These are phyloP conservation scores for Geotrichum siamense DNA, from an alignment of 1,139 yeast genomes.

Conservation along the genomic window DNA sequence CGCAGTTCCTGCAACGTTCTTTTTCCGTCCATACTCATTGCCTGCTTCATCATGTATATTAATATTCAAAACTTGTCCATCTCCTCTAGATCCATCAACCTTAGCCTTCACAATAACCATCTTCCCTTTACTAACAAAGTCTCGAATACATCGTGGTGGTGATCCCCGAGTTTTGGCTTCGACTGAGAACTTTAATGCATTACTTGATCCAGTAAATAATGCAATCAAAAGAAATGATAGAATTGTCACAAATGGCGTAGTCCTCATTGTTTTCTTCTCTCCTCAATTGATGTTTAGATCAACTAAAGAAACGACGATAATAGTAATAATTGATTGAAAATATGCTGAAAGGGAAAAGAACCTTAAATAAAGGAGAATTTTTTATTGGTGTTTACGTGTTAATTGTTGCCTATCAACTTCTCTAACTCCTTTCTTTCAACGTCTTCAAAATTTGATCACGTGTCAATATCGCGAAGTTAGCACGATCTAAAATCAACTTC, in stretches of 20 bases:
- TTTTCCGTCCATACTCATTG: constrained; percentile 36
- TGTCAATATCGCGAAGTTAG: too few species aligned
- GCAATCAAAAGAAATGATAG: background rate
- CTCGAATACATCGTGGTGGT: constrained; percentile 70
- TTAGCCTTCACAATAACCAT: constrained; percentile 75
- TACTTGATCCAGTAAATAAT: background rate
- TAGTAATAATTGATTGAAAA: too few species aligned
- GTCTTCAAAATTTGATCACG: too few species aligned
- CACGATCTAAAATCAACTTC: too few species aligned
- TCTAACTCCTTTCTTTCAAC: too few species aligned
- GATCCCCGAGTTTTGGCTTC: constrained; percentile 31
- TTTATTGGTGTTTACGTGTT: too few species aligned
- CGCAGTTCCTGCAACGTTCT: constrained; percentile 46
- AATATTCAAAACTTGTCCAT: constrained; percentile 72
- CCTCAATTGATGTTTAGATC: too few species aligned
- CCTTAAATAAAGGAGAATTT: too few species aligned
- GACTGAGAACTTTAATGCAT: constrained; percentile 33
- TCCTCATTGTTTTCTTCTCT: too few species aligned
- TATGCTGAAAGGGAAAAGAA: too few species aligned
- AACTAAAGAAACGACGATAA: too few species aligned
- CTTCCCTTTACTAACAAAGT: constrained; percentile 76
- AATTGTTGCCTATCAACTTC: too few species aligned
- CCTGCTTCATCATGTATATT: constrained; percentile 35
- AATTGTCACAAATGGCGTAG: background rate
- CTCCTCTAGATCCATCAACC: constrained; percentile 67